Evolutionary conservation across 176 grass and related monocot genomes (phyloP), one percentile per base, ranked within the genome.

Genomic region (Lolium perenne): DNA sequence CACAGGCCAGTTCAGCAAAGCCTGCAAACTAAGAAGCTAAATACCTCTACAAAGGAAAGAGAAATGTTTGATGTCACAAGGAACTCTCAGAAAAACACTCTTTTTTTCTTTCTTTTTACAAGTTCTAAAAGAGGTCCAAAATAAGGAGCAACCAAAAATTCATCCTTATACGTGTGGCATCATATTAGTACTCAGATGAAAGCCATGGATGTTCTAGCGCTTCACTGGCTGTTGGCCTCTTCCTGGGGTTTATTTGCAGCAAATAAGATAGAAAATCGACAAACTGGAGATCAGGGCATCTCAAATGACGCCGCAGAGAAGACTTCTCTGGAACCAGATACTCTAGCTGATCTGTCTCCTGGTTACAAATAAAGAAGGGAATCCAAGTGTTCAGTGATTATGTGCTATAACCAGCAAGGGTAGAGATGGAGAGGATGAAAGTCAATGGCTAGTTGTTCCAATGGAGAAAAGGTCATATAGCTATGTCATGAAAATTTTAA

Each of bases 221-320:
- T 89, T 98, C 94, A 20, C 80, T 90, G 16, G 97, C 94, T 73
- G 92, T 96, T 47, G 97, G 94, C 59, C 97, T 92, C 62, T 86
- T 90, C 29, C 76, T 95, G 21, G 97, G 97, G 78, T 98, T 98
- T 91, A 94, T 94, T 94, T 98, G 90, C 79, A 98, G 76, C 70
- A 98, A 77, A 80, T 85, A 95, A 16, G 90, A 94, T 57, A 98
- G 71, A 81, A 98, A 98, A 94, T 98, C 87, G n/a, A 90, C 41
- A 87, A 98, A 98, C 80, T 85, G 77, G 6, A 88, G 54, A 87
- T 98, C 94, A 32, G 88, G 80, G 47, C 82, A 87, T 80, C 91
- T 84, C 46, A 98, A 71, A 38, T 96, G 94, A 26, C 20, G 78
- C 62, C 46, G 84, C 84, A 98, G 80, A 38, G 92, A 96, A 47